Evolutionary conservation across 306 rosid species (phyloP).

Genomic region (Prunus davidiana): DNA sequence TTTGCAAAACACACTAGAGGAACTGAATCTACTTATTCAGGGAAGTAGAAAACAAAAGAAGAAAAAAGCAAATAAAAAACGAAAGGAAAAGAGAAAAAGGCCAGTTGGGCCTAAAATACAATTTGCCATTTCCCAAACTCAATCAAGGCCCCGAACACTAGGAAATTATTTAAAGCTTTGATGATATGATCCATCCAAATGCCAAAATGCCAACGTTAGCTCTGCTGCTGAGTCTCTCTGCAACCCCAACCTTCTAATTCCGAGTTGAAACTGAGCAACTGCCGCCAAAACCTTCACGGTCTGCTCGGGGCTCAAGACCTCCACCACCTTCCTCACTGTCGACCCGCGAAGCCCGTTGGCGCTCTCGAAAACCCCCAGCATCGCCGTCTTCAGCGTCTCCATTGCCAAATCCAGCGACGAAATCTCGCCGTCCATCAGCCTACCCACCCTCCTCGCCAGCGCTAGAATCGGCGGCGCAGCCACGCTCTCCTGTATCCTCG

Average conservation of each 20-base stretch:
- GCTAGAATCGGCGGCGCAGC: slow-evolving; percentile 27
- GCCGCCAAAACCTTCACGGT: slow-evolving; percentile 36
- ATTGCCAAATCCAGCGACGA: slow-evolving; percentile 15
- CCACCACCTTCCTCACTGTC: slow-evolving; percentile 31
- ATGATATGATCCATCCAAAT: too few relatives aligned
- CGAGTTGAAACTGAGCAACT: slow-evolving; percentile 31
- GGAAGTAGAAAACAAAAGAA: neutral
- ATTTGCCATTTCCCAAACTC: neutral
- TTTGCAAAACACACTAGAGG: neutral
- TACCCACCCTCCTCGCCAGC: slow-evolving; percentile 14
- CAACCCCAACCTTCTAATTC: slow-evolving; percentile 23
- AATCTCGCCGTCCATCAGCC: slow-evolving; percentile 20
- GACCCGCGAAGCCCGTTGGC: slow-evolving; percentile 26
- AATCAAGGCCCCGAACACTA: neutral
- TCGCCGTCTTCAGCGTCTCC: slow-evolving; percentile 24
- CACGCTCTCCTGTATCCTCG: slow-evolving; percentile 34
- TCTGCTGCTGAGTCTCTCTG: slow-evolving; percentile 2
- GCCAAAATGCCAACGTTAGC: neutral
- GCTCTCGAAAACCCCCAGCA: slow-evolving; percentile 16
- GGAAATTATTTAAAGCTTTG: too few relatives aligned
- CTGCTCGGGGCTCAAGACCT: slow-evolving; percentile 27
- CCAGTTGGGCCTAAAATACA: neutral
- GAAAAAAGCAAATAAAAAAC: too few relatives aligned
- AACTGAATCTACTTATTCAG: neutral
- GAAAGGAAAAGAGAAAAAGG: neutral